These are phyloP conservation scores for Candida yuanshanica DNA, from an alignment of 805 yeast genomes.

Conservation along the genomic window DNA sequence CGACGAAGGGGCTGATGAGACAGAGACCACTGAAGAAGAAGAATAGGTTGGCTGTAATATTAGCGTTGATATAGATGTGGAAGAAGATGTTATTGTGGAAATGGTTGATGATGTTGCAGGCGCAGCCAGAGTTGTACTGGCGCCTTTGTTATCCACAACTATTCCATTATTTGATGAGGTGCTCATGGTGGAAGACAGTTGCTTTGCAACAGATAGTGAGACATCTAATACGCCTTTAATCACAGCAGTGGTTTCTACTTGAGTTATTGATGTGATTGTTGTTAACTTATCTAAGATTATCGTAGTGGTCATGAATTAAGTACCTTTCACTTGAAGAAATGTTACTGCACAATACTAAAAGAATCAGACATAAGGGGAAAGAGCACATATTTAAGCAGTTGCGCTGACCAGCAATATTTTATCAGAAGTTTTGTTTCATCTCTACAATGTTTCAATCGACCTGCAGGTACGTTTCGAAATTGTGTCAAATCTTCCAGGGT, in stretches of 20 bases:
- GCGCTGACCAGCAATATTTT: too few species aligned
- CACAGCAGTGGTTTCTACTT: neutral
- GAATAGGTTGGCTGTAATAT: neutral
- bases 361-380: too few species aligned
- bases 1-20: neutral
- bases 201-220: neutral
- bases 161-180: neutral
- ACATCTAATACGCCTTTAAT: neutral
- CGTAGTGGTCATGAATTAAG: neutral
- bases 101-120: neutral
- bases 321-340: neutral
- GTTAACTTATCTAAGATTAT: conserved; percentile 2
- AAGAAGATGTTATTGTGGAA: neutral
- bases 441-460: neutral
- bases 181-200: neutral
- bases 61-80: neutral
- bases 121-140: neutral
- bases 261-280: neutral
- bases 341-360: too few species aligned
- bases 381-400: too few species aligned
- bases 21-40: neutral
- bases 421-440: neutral
- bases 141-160: neutral
- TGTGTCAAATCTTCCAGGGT: neutral
- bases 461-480: neutral